Evolutionary conservation across 1,139 yeast genomes (phyloP).

Genomic region (Wickerhamomyces sp.): DNA sequence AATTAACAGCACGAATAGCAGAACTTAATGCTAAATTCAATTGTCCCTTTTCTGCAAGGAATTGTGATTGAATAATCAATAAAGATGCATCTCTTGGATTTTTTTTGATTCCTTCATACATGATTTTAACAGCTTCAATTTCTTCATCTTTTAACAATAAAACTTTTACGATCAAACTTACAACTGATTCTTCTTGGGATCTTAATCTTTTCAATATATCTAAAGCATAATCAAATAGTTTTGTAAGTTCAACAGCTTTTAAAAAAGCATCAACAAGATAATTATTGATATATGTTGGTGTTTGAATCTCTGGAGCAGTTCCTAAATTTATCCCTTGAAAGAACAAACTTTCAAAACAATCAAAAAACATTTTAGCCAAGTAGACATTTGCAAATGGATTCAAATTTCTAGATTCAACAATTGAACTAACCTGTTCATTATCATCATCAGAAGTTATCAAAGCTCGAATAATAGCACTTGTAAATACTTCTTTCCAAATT

Average conservation of each 20-base stretch:
- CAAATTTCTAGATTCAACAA: constrained; percentile 57
- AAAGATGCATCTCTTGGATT: constrained; percentile 62
- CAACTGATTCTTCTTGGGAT: constrained; percentile 44
- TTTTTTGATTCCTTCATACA: constrained; percentile 54
- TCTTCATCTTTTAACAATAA: constrained; percentile 69
- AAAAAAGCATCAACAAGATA: constrained; percentile 80
- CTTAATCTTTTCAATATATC: constrained; percentile 47
- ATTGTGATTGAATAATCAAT: constrained; percentile 61
- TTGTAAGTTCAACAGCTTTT: constrained; percentile 65
- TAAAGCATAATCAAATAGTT: constrained; percentile 59
- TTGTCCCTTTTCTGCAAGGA: constrained; percentile 63
- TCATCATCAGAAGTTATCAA: constrained; percentile 62
- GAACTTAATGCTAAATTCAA: constrained; percentile 72
- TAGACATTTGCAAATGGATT: constrained; percentile 57
- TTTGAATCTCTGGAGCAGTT: constrained; percentile 62
- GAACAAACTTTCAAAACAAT: constrained; percentile 61
- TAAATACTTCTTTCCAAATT: constrained; percentile 81
- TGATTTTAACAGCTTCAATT: constrained; percentile 64
- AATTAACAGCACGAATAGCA: constrained; percentile 77
- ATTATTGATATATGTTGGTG: constrained; percentile 62
- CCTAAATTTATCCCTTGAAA: constrained; percentile 61
- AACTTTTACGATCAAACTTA: constrained; percentile 62
- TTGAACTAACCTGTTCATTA: constrained; percentile 55
- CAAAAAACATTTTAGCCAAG: constrained; percentile 52
- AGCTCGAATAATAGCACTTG: constrained; percentile 71